Conservation (phyloP, 2,329 filamentous ascomycete species). For the Monosporascus sp. region DNA sequence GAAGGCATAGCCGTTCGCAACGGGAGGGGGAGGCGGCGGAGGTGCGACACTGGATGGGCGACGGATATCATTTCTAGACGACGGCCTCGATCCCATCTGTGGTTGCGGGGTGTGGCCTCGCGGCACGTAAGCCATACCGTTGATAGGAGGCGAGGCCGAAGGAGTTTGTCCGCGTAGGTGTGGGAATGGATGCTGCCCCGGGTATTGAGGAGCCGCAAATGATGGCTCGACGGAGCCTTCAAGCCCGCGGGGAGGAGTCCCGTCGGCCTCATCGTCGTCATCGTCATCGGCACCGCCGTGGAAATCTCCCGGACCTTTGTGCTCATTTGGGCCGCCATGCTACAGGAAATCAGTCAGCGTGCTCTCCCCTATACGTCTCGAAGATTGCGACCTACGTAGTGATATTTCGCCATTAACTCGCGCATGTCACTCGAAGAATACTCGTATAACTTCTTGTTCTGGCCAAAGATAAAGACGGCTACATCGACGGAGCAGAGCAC, state of each 20-base stretch:
- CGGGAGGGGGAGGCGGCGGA: slow-evolving; percentile 55
- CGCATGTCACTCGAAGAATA: slow-evolving; percentile 93
- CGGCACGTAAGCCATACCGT: slow-evolving; percentile 64
- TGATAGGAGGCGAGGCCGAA: slow-evolving; percentile 85
- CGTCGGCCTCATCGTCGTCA: slow-evolving; percentile 70
- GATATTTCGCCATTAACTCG: slow-evolving; percentile 80
- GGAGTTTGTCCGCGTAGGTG: slow-evolving; percentile 79
- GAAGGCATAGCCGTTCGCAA: slow-evolving; percentile 70
- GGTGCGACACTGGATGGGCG: slow-evolving; percentile 71
- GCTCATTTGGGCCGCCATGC: slow-evolving; percentile 91
- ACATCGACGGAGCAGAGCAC: slow-evolving; percentile 98
- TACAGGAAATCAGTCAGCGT: slow-evolving; percentile 32
- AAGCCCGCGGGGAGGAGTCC: slow-evolving; percentile 67
- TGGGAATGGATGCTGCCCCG: slow-evolving; percentile 65
- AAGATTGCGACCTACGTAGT: slow-evolving; percentile 66
- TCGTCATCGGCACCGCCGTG: slow-evolving; percentile 84
- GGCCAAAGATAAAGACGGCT: slow-evolving; percentile 96
- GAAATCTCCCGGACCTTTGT: slow-evolving; percentile 93
- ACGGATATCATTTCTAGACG: slow-evolving; percentile 74
- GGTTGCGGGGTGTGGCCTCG: slow-evolving; percentile 81
- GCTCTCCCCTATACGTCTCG: background rate
- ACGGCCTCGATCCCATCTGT: slow-evolving; percentile 66
- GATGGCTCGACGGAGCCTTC: slow-evolving; percentile 42
- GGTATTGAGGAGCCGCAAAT: slow-evolving; percentile 67
- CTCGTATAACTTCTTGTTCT: slow-evolving; percentile 98